Conservation (phyloP, 257 asterid species). For the Gardenia jasminoides region DNA sequence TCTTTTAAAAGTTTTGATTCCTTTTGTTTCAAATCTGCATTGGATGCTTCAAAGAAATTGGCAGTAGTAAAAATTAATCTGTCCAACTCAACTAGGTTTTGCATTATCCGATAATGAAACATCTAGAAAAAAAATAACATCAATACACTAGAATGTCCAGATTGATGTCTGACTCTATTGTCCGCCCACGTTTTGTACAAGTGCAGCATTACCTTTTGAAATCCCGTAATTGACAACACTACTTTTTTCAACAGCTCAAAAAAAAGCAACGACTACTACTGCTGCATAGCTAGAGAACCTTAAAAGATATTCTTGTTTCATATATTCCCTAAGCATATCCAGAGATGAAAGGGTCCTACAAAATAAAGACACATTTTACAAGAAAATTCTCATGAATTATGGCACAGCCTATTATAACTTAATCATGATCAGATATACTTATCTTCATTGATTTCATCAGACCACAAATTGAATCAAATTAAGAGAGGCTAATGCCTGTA, state of each 20-base stretch:
- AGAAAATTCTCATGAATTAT: background rate
- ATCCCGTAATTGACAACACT: background rate
- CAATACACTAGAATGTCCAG: no score
- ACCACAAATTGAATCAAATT: background rate
- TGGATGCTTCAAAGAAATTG: no score
- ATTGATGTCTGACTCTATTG: no score
- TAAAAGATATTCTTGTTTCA: background rate
- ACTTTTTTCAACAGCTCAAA: background rate
- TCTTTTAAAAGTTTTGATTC: no score
- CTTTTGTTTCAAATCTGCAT: no score
- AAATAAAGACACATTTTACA: background rate
- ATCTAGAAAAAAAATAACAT: no score
- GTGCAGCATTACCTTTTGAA: background rate
- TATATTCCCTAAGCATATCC: constrained; percentile 1
- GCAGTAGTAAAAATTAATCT: no score
- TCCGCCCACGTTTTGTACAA: background rate
- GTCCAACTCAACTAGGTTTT: no score
- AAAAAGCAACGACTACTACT: background rate
- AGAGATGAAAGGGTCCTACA: background rate
- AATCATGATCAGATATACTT: background rate
- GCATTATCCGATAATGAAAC: no score
- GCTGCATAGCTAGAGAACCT: background rate
- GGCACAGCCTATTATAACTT: background rate
- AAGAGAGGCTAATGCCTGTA: background rate
- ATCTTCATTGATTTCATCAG: no score